phyloP scores from a whole-genome alignment of 306 rosid species.

The Dryas drummondii region DNA sequence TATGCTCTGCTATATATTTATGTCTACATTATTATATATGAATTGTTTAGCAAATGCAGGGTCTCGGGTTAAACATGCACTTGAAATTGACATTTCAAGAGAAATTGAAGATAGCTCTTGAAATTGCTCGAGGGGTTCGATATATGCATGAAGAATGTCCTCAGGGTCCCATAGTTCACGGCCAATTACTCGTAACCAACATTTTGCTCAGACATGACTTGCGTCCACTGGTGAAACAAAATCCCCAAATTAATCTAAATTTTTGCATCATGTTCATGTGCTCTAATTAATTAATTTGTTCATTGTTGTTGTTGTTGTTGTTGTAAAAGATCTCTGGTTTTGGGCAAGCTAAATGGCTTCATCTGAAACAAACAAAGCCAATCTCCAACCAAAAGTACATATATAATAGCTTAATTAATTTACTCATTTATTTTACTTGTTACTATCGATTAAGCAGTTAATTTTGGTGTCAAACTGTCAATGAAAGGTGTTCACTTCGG shows the following conservation, averaged over 20 bases:
- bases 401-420: background rate
- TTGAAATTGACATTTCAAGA: conserved; percentile 23
- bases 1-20: too few species aligned
- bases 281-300: background rate
- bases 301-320: background rate
- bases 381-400: conserved; percentile 11
- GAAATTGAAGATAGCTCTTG: conserved; percentile 16
- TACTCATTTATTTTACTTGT: background rate
- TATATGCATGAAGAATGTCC: conserved; percentile 38
- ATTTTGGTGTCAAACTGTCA: conserved; percentile 7
- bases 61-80: conserved; percentile 3
- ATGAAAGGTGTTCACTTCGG: conserved; percentile 11
- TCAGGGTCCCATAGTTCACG: conserved; percentile 25
- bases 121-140: conserved; percentile 33
- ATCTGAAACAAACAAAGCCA: conserved; percentile 17
- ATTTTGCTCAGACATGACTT: conserved; percentile 23
- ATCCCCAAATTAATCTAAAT: background rate
- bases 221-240: conserved; percentile 15
- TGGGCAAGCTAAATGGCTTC: conserved; percentile 31
- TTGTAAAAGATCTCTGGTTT: conserved; percentile 28
- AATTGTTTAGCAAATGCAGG: background rate
- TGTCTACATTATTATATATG: too few species aligned
- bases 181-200: conserved; percentile 18
- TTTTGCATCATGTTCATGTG: too few species aligned
- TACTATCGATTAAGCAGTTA: background rate